phyloP scores from a whole-genome alignment of 805 yeast species.

The Starmerella tilneyi region DNA sequence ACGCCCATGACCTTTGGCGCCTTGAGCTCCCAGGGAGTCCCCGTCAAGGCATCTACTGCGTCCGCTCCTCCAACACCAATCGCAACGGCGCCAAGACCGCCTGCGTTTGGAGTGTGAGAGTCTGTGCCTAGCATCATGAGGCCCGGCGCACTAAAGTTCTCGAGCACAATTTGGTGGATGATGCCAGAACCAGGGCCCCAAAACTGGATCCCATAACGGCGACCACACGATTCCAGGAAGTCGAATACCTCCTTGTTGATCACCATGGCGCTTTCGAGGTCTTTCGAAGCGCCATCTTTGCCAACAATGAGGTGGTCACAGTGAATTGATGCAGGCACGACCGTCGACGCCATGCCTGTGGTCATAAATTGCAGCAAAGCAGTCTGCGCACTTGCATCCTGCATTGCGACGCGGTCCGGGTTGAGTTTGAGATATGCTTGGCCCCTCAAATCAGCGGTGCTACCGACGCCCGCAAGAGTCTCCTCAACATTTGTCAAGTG shows the following conservation, averaged over 20 bases:
- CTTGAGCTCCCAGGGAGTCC: constrained; percentile 97
- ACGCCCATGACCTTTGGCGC: constrained; percentile 95
- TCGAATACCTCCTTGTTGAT: constrained; percentile 93
- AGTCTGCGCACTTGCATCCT: constrained; percentile 99
- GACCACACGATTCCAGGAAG: constrained; percentile 84
- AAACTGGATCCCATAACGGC: constrained; percentile 91
- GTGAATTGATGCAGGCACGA: constrained; percentile 92
- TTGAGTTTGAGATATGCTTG: constrained; percentile 78
- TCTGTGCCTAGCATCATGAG: constrained; percentile 96
- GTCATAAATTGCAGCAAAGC: constrained; percentile 98
- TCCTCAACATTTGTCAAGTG: constrained; percentile 86
- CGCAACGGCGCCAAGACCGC: constrained; percentile 96
- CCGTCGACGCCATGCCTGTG: constrained; percentile 76
- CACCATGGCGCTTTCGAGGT: constrained; percentile 67
- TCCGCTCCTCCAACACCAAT: constrained; percentile 99
- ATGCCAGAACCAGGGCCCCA: constrained; percentile 99
- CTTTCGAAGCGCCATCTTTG: constrained; percentile 79
- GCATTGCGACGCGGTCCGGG: constrained; percentile 99
- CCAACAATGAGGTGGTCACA: constrained; percentile 98
- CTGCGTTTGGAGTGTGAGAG: constrained; percentile 98
- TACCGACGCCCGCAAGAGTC: constrained; percentile 45
- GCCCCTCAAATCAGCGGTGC: constrained; percentile 59
- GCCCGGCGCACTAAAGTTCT: constrained; percentile 95
- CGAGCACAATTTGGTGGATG: constrained; percentile 94
- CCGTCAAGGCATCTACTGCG: constrained; percentile 95